Evolutionary conservation across 805 yeast genomes (phyloP), one percentile per base, ranked within the genome.

Genomic region (Sporopachydermia quercuum): DNA sequence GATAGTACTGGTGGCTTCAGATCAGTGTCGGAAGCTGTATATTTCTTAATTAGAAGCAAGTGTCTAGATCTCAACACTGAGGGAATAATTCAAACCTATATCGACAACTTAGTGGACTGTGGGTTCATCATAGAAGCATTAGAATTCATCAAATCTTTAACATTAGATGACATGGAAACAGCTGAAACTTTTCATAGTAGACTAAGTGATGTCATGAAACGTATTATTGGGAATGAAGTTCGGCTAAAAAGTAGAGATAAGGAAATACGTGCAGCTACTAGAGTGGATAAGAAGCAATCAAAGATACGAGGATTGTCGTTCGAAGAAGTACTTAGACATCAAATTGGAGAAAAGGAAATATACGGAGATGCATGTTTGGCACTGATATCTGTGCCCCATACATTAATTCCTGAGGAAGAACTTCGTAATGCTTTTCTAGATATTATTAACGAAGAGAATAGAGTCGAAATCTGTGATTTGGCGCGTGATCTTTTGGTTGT

Each of bases 41-140:
- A 23, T 23, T 23, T 23, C 30, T n/a, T 23, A 23, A 23, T 23
- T 23, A 23, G 30, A n/a, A 23, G 30, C n/a, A 23, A 23, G n/a
- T 23, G 30, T n/a, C 30, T 23, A 8, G 30, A 8, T 23, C 30
- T 23, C 13, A 23, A 23, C n/a, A 23, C 30, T n/a, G 30, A 23
- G 30, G 30, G 30, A 8, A 23, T 23, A 8, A n/a, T 23, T 8
- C 30, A 23, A n/a, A n/a, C 30, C n/a, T 23, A 23, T 23, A n/a
- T 23, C 13, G 30, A 23, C n/a, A 23, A 23, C n/a, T 23, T 23
- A 23, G 30, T 23, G 30, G 30, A 23, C n/a, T 23, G 30, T n/a
- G 30, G 30, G 30, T 23, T 23, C n/a, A 23, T n/a, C 30, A n/a
- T 23, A 8, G 30, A 23, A n/a, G 30, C 30, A 8, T 23, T 23